Evolutionary conservation across 163 green algal genomes (phyloP), one percentile per base, ranked within the genome.

Genomic region (Volvox carteri): DNA sequence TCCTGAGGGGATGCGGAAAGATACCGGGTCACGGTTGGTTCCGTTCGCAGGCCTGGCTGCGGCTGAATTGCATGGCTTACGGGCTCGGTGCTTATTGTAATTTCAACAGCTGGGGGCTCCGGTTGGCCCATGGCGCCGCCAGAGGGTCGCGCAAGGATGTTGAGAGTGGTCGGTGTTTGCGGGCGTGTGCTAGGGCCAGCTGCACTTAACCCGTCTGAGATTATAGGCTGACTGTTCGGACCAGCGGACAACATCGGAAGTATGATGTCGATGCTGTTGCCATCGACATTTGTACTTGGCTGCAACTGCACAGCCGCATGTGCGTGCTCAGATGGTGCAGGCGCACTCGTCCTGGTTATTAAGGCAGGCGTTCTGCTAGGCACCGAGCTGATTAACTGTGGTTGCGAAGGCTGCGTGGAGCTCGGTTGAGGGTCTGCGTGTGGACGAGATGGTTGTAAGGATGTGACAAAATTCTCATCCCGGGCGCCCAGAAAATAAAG

Each of bases 211-310:
- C 41, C 39, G n/a, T 80, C 73, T 3, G 44, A n/a, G 28, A 44
- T 23, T 28, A 28, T 8, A 14, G 12, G 42, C 44, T 80, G 73
- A 41, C 23, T 76, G 58, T 28, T 62, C 23, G 5, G 41, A 12
- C 21, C 62, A 1, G 12, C n/a, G 0, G 48, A 42, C 33, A 19
- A 30, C 1, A 28, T 14, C 2, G 83, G 83, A 14, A 88, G 25
- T 1, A 88, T 1, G 14, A 81, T 88, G 50, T 88, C 83, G n/a
- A 88, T 81, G 52, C 83, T 81, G 25, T 37, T 39, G 28, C 50
- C 68, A 12, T 74, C 83, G 4, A 16, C 4, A 19, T 75, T 75
- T 4, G 9, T 72, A 62, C 41, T 54, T 5, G 62, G 62, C 18
- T 52, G 35, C 2, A 83, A 16, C 0, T 74, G 77, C 4, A 81